phyloP scores from a whole-genome alignment of 345 rosid species.

The Pistacia atlantica region DNA sequence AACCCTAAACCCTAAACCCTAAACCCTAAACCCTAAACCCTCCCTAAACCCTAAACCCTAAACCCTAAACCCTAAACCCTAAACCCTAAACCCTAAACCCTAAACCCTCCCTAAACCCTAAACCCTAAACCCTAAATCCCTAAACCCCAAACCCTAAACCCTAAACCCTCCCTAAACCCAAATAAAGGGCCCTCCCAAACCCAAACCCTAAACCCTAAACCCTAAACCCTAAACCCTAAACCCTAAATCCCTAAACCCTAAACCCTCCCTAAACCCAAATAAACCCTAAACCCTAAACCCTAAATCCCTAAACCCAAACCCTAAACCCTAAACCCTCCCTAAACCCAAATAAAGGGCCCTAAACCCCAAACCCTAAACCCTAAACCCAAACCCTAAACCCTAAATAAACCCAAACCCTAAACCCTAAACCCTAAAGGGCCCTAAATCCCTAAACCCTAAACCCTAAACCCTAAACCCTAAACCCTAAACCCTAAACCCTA shows the following conservation, averaged over 20 bases:
- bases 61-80: not conserved
- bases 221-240: not conserved
- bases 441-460: slow-evolving; percentile 17
- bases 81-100: not conserved
- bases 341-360: no score
- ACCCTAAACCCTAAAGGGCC: not conserved
- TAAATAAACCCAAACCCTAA: not conserved
- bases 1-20: not conserved
- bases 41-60: not conserved
- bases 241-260: not conserved
- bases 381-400: not conserved
- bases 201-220: not conserved
- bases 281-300: not conserved
- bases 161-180: not conserved
- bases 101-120: not conserved
- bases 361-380: not conserved
- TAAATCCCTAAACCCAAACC: not conserved
- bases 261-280: not conserved
- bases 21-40: not conserved
- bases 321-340: not conserved
- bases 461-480: slow-evolving; percentile 13
- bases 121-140: not conserved
- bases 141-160: not conserved
- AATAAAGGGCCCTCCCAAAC: no score
- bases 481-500: slow-evolving; percentile 14